phyloP scores from a whole-genome alignment of 1,284 basidiomycete species.

The Ceratobasidium sp. region DNA sequence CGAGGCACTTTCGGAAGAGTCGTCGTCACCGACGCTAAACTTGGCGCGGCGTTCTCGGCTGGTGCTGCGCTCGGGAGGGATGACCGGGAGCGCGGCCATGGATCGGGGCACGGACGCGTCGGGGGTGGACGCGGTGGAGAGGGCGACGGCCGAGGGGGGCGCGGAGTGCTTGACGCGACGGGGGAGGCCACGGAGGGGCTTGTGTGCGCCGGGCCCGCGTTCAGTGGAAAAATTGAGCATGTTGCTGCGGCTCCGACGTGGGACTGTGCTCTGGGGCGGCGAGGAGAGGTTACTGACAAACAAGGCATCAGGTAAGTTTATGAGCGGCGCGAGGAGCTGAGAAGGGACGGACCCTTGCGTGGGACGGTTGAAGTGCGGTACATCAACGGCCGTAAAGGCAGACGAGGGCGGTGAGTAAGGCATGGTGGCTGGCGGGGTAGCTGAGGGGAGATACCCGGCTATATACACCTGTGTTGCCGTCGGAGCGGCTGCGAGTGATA shows the following conservation, averaged over 20 bases:
- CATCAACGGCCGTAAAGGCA: constrained; percentile 37
- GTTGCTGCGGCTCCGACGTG: constrained; percentile 11
- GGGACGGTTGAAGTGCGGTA: constrained; percentile 33
- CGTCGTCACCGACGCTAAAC: constrained; percentile 34
- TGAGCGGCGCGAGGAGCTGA: constrained; percentile 13
- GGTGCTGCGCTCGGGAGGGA: neutral
- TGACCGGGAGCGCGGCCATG: constrained; percentile 12
- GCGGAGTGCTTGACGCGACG: constrained; percentile 49
- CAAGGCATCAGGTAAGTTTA: constrained; percentile 24
- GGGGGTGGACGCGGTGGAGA: constrained; percentile 1
- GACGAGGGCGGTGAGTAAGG: constrained; percentile 38
- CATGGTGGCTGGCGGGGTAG: constrained; percentile 21
- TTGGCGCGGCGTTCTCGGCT: constrained; percentile 6
- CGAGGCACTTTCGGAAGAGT: constrained; percentile 26
- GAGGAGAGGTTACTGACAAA: constrained; percentile 24
- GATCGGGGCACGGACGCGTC: constrained; percentile 35
- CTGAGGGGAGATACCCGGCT: constrained; percentile 9
- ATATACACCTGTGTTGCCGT: constrained; percentile 6
- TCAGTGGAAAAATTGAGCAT: constrained; percentile 49
- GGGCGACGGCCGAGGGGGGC: constrained; percentile 7
- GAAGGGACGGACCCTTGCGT: constrained; percentile 40
- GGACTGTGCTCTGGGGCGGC: constrained; percentile 3
- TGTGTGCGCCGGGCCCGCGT: constrained; percentile 61
- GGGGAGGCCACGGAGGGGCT: constrained; percentile 60
- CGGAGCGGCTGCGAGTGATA: neutral